These are phyloP conservation scores for Yamadazyma atmosphaerica DNA, from an alignment of 1,139 yeast species.

Conservation along the genomic window DNA sequence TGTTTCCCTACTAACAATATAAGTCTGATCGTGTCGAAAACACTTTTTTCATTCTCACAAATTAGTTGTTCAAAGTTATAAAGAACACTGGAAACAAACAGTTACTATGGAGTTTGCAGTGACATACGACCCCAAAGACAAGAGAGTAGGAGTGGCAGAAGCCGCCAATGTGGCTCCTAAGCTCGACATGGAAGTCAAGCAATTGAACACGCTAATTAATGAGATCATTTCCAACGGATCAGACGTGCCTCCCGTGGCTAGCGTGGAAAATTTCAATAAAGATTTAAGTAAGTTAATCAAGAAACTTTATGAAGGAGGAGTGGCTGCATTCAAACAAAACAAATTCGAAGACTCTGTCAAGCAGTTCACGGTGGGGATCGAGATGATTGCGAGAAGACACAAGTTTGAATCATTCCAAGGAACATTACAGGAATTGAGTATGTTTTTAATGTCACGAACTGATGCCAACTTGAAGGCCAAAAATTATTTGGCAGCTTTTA, in stretches of 20 bases:
- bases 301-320: constrained; percentile 74
- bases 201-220: constrained; percentile 61
- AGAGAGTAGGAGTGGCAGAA: constrained; percentile 27
- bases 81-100: too few species aligned
- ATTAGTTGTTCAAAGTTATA: too few species aligned
- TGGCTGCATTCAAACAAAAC: constrained; percentile 58
- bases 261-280: constrained; percentile 51
- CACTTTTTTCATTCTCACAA: too few species aligned
- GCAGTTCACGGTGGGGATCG: constrained; percentile 74
- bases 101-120: constrained; percentile 7
- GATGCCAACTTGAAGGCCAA: constrained; percentile 74
- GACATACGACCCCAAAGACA: constrained; percentile 29
- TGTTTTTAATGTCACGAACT: constrained; percentile 75
- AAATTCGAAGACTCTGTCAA: constrained; percentile 72
- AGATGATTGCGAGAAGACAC: constrained; percentile 76
- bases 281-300: constrained; percentile 66
- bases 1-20: too few species aligned
- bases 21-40: too few species aligned
- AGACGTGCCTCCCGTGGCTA: constrained; percentile 72
- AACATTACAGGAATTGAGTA: constrained; percentile 73
- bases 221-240: constrained; percentile 60
- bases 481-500: constrained; percentile 69
- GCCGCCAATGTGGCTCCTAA: constrained; percentile 24
- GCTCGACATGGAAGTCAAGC: constrained; percentile 52
- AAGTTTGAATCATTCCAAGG: constrained; percentile 85